Conservation (phyloP, 2,329 filamentous ascomycete genomes). For the Aspergillus sp. region DNA sequence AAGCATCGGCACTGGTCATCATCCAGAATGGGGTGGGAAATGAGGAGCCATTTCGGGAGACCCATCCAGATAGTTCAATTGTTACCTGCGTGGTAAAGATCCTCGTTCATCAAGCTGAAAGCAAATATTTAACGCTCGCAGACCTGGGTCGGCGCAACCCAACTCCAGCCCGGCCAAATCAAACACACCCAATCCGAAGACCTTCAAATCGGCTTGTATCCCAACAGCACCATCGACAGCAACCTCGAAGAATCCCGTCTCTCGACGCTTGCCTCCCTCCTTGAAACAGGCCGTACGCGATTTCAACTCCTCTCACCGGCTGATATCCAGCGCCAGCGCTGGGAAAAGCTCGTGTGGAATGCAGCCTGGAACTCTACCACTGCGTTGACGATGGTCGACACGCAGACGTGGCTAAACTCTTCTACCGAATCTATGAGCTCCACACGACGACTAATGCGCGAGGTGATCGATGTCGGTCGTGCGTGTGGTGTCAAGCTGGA, state of each 20-base stretch:
- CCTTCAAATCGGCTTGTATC: constrained; percentile 50
- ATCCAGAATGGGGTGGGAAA: constrained; percentile 39
- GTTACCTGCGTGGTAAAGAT: constrained; percentile 39
- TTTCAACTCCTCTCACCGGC: constrained; percentile 19
- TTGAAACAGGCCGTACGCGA: constrained; percentile 38
- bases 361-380: constrained; percentile 38
- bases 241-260: constrained; percentile 34
- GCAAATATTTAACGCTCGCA: constrained; percentile 1
- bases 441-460: constrained; percentile 36
- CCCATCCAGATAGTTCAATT: constrained; percentile 26
- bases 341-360: constrained; percentile 40
- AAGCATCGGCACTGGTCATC: constrained; percentile 35
- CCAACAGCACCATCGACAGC: constrained; percentile 27
- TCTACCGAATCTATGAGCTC: constrained; percentile 33
- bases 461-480: constrained; percentile 37
- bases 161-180: constrained; percentile 45
- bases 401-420: constrained; percentile 37
- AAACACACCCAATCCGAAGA: constrained; percentile 48
- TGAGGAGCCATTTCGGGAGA: constrained; percentile 31
- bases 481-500: constrained; percentile 33
- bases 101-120: not conserved
- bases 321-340: constrained; percentile 33
- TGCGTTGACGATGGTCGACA: constrained; percentile 37
- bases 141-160: constrained; percentile 46
- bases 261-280: constrained; percentile 34